A percentile compares a stretch with the other conserved stretches of the same genome.
phyloP scores from a whole-genome alignment of 305 asterid genomes.

The Fraxinus nigra region DNA sequence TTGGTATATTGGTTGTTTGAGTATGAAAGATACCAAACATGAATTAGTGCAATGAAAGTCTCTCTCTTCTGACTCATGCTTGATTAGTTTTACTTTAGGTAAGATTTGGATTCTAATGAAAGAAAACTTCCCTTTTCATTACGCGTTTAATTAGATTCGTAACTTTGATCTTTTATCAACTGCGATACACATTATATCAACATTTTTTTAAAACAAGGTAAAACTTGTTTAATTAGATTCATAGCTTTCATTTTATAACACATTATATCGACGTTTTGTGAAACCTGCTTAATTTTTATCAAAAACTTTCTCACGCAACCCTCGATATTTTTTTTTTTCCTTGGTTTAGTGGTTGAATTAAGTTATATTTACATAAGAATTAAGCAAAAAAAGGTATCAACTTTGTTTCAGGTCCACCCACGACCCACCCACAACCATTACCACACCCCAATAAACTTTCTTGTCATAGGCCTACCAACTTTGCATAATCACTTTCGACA shows the following conservation, averaged over 20 bases:
- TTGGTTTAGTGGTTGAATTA: too few relatives aligned
- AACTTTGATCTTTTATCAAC: too few relatives aligned
- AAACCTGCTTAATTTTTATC: too few relatives aligned
- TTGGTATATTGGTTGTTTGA: not conserved
- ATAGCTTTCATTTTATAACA: too few relatives aligned
- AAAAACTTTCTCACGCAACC: too few relatives aligned
- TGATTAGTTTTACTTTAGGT: not conserved
- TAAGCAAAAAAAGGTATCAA: not conserved
- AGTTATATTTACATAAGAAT: not conserved
- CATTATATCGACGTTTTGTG: too few relatives aligned
- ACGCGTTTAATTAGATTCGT: too few relatives aligned
- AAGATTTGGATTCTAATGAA: not conserved
- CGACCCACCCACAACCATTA: not conserved
- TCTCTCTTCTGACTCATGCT: not conserved
- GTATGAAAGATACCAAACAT: not conserved
- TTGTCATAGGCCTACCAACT: not conserved
- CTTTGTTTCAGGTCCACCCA: not conserved
- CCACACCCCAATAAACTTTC: not conserved
- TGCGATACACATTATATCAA: too few relatives aligned
- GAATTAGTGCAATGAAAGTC: not conserved
- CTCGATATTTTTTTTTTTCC: too few relatives aligned
- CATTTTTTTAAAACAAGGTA: too few relatives aligned
- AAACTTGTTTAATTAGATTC: too few relatives aligned
- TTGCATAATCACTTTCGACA: not conserved
- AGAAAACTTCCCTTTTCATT: too few relatives aligned